phyloP scores from a whole-genome alignment of 345 rosid genomes.

The Eucalyptus decipiens region DNA sequence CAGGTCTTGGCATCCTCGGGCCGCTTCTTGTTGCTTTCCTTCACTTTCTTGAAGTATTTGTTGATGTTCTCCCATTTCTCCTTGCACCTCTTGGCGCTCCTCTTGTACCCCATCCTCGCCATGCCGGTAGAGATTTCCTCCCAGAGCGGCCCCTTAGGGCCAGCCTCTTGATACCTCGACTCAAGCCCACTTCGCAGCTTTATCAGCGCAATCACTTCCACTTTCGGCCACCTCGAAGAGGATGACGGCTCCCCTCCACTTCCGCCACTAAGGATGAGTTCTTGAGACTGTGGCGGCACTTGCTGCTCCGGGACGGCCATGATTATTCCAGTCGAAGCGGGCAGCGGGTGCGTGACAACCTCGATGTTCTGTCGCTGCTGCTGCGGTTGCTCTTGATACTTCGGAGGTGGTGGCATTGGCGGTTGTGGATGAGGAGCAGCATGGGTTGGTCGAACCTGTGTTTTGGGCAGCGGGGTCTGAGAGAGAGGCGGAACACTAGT shows the following conservation, averaged over 20 bases:
- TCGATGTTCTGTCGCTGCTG: background rate
- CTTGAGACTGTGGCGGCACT: constrained; percentile 2
- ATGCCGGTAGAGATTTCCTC: constrained; percentile 34
- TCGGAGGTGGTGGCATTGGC: background rate
- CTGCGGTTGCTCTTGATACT: background rate
- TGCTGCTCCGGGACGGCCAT: constrained; percentile 10
- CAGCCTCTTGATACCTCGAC: constrained; percentile 26
- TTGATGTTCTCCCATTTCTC: constrained; percentile 55
- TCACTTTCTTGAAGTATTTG: constrained; percentile 51
- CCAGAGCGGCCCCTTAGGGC: constrained; percentile 44
- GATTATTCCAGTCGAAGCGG: background rate
- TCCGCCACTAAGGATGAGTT: background rate
- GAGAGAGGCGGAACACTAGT: background rate
- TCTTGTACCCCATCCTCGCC: constrained; percentile 23
- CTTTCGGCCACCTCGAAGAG: constrained; percentile 39
- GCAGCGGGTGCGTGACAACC: background rate
- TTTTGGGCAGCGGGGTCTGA: background rate
- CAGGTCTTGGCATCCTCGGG: constrained; percentile 46
- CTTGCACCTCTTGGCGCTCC: constrained; percentile 36
- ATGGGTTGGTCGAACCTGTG: background rate
- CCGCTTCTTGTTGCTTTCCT: constrained; percentile 40
- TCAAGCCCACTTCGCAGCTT: constrained; percentile 22
- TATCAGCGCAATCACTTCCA: constrained; percentile 28
- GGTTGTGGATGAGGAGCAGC: background rate
- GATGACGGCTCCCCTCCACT: background rate